Base-by-base conservation (phyloP, 2,329 filamentous ascomycete genomes). In the Sarocladiaceae sp. region DNA sequence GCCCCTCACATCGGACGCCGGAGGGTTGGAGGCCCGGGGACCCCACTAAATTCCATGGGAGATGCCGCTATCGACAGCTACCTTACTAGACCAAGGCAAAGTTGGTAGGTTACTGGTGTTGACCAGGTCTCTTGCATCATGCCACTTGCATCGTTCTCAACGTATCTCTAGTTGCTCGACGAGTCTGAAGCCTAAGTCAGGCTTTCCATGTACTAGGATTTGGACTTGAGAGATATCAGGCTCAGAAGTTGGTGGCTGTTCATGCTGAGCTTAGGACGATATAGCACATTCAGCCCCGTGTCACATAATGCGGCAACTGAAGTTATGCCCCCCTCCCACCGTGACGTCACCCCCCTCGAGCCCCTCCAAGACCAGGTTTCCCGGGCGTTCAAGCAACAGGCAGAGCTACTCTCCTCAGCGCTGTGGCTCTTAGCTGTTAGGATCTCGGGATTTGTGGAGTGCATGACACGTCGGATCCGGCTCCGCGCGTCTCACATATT, bases 1-100 rank as follows among this genome's bases (percentile, higher is more conserved):
- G 19, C 37, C 37, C 37, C 37, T 41, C 37, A 16, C 37, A 16
- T 41, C 23, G 37, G 37, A 29, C 23, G 15, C n/a, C 23, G 37
- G 37, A 41, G 37, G 23, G 9, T 24, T 12, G 34, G 18, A 13
- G 26, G 20, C 34, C 34, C 20, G 34, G 21, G 15, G 20, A 23
- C 34, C 19, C 21, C 34, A 39, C 34, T 39, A 39, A 23, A 9
- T 10, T 12, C 12, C 34, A 12, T 21, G n/a, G 15, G 34, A 26
- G n/a, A 26, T 21, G 15, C n/a, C 20, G 21, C 34, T 39, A n/a
- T 19, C 18, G 31, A 33, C 12, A n/a, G n/a, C n/a, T n/a, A n/a
- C n/a, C n/a, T n/a, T n/a, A n/a, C n/a, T n/a, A n/a, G n/a, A n/a
- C n/a, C n/a, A n/a, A n/a, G n/a, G n/a, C n/a, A n/a, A n/a, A n/a